These are phyloP conservation scores for Bertia moriformis DNA, from an alignment of 2,329 filamentous ascomycete species.

Conservation along the genomic window DNA sequence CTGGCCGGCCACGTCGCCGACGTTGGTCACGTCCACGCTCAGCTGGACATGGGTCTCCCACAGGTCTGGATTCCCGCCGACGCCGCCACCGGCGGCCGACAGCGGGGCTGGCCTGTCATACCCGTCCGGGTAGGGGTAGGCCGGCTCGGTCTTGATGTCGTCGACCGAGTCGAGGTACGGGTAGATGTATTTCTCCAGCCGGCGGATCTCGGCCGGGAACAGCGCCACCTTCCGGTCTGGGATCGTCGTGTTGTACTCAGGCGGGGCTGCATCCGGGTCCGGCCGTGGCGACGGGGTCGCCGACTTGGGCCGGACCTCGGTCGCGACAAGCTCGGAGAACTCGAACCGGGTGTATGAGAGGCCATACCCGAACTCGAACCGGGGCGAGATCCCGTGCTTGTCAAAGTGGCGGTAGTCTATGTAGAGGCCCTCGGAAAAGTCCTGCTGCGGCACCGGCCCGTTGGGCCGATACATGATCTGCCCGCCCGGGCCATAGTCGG, in stretches of 20 bases:
- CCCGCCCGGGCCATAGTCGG: constrained; percentile 63
- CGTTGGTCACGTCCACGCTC: constrained; percentile 36
- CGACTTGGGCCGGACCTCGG: constrained; percentile 28
- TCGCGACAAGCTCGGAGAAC: constrained; percentile 36
- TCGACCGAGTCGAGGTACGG: constrained; percentile 45
- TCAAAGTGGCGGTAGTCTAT: constrained; percentile 87
- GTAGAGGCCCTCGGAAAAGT: constrained; percentile 70
- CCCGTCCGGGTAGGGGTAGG: constrained; percentile 36
- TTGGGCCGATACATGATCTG: constrained; percentile 58
- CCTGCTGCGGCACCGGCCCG: constrained; percentile 61
- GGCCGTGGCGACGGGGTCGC: constrained; percentile 20
- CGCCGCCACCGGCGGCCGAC: constrained; percentile 55
- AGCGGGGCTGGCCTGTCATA: constrained; percentile 31
- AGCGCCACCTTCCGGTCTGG: constrained; percentile 40
- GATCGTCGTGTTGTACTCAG: constrained; percentile 35
- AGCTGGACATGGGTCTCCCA: constrained; percentile 39
- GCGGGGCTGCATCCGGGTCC: constrained; percentile 28
- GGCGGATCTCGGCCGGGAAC: constrained; percentile 45
- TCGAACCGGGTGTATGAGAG: constrained; percentile 67
- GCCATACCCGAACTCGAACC: constrained; percentile 77
- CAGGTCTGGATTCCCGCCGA: constrained; percentile 53
- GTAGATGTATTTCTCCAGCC: constrained; percentile 57
- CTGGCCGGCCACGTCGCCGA: constrained; percentile 25
- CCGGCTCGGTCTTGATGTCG: constrained; percentile 23
- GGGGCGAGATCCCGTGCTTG: constrained; percentile 56